These are phyloP conservation scores for Pythium aquatile DNA, from an alignment of 352 stramenopile species.

Conservation along the genomic window DNA sequence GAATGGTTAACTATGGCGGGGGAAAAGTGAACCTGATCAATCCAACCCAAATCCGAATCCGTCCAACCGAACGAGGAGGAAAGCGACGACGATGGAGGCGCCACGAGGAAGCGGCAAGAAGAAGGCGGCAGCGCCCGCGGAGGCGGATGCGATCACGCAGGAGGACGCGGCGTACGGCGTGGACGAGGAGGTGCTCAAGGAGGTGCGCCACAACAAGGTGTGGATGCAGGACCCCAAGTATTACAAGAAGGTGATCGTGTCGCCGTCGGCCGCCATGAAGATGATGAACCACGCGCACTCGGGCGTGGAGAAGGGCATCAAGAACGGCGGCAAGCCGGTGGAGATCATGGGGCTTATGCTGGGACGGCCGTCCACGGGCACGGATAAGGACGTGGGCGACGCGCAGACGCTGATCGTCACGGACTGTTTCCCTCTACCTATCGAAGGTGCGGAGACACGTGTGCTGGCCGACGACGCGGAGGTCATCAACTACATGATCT, in stretches of 20 bases:
- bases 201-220: constrained; percentile 85
- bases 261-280: constrained; percentile 93
- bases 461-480: constrained; percentile 96
- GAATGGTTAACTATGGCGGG: not conserved
- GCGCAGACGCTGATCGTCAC: constrained; percentile 95
- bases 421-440: constrained; percentile 97
- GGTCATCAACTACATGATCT: constrained; percentile 99
- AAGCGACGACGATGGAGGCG: constrained; percentile 18
- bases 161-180: constrained; percentile 77
- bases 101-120: constrained; percentile 17
- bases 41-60: not conserved
- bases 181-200: constrained; percentile 82
- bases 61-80: not conserved
- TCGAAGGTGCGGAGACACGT: constrained; percentile 94
- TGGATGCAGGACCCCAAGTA: constrained; percentile 94
- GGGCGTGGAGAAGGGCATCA: constrained; percentile 98
- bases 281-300: constrained; percentile 98
- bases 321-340: constrained; percentile 93
- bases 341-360: constrained; percentile 99
- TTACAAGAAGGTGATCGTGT: constrained; percentile 96
- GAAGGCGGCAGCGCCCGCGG: constrained; percentile 14
- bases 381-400: constrained; percentile 83
- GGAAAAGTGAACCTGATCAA: constrained; percentile 13
- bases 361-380: constrained; percentile 87
- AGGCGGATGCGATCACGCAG: constrained; percentile 33